Evolutionary conservation across 495 filamentous ascomycete species (phyloP).

Genomic region (Collariella sp.): DNA sequence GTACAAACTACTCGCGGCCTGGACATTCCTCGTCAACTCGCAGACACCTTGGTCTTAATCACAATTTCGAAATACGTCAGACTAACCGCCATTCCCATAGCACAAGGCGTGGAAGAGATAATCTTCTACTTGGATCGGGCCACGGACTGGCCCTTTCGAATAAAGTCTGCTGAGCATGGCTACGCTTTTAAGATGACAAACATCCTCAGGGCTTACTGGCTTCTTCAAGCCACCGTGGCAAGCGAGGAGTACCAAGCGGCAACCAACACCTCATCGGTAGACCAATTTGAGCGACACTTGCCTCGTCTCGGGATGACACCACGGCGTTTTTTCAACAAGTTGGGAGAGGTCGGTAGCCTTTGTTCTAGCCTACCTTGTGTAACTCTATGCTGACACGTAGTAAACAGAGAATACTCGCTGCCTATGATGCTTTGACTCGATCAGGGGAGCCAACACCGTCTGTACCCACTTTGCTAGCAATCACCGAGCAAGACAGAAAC

Average conservation of each 20-base stretch:
- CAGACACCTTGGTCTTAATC: background rate
- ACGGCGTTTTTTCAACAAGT: constrained; percentile 1
- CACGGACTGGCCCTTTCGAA: constrained; percentile 5
- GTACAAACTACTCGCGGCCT: background rate
- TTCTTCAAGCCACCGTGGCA: constrained; percentile 6
- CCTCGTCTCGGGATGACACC: constrained; percentile 14
- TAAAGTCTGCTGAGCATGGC: background rate
- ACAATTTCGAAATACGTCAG: background rate
- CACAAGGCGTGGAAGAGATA: constrained; percentile 7
- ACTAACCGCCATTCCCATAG: constrained; percentile 1
- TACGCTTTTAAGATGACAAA: constrained; percentile 1
- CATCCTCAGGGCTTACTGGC: constrained; percentile 13
- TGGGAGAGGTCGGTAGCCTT: background rate
- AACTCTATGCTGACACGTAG: background rate
- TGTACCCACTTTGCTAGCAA: background rate
- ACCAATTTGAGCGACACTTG: constrained; percentile 6
- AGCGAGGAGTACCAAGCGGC: constrained; percentile 5
- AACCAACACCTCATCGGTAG: background rate
- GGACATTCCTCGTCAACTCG: background rate
- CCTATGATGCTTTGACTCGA: background rate
- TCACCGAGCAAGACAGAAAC: background rate
- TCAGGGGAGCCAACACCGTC: background rate
- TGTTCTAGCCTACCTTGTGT: too few species aligned
- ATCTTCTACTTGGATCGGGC: constrained; percentile 17
- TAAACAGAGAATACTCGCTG: background rate